Evolutionary conservation across 805 yeast genomes (phyloP).

Genomic region (Jamesozyma piceae): DNA sequence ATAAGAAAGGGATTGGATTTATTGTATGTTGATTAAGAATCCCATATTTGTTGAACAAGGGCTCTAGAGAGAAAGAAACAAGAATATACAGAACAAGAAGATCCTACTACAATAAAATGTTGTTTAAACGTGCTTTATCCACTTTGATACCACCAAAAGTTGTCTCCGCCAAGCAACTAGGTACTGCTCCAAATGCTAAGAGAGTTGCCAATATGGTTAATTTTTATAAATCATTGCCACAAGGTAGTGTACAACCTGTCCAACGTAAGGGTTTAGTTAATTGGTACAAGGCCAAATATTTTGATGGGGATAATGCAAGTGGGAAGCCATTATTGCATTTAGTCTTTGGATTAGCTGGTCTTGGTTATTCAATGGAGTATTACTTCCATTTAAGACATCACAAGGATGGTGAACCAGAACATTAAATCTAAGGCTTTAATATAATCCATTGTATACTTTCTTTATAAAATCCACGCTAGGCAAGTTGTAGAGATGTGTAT

Average conservation of each 20-base stretch:
- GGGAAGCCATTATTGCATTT: constrained; percentile 78
- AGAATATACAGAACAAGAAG: not conserved
- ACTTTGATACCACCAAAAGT: constrained; percentile 98
- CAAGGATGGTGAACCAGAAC: constrained; percentile 34
- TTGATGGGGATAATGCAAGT: constrained; percentile 73
- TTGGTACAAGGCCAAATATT: constrained; percentile 77
- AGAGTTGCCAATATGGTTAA: constrained; percentile 91
- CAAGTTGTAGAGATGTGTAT: not conserved
- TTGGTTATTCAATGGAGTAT: constrained; percentile 90
- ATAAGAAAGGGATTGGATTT: not conserved
- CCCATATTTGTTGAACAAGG: not conserved
- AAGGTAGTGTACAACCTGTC: constrained; percentile 79
- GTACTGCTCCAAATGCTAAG: constrained; percentile 93
- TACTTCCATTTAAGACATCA: constrained; percentile 74
- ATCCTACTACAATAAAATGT: constrained; percentile 26
- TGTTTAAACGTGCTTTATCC: constrained; percentile 84
- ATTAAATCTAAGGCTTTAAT: not conserved
- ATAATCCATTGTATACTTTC: not conserved
- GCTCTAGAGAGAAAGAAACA: not conserved
- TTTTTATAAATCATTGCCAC: constrained; percentile 93
- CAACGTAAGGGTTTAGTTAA: constrained; percentile 47
- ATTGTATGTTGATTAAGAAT: not conserved
- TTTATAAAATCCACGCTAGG: not conserved
- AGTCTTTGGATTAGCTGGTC: constrained; percentile 53
- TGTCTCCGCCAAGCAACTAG: constrained; percentile 92